These are phyloP conservation scores for Beta lomatogona DNA, from an alignment of 179 eudicot species.

Conservation along the genomic window DNA sequence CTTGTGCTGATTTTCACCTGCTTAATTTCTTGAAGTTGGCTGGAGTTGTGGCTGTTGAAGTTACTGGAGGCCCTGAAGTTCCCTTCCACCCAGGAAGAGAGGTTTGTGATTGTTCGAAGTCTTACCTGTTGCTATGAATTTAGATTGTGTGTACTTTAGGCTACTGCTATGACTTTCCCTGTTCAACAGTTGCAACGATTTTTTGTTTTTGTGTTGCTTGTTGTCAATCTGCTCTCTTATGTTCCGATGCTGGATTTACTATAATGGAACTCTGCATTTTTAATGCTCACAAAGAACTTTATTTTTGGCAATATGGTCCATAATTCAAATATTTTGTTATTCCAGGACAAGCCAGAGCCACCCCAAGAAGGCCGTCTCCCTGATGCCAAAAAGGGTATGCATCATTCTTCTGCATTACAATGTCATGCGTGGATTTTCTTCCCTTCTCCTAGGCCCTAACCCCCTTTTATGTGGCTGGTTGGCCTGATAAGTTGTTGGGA, in stretches of 20 bases:
- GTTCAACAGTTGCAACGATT: not conserved
- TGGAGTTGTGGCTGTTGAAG: slow-evolving; percentile 87
- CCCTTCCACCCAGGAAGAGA: slow-evolving; percentile 90
- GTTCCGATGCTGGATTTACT: not conserved
- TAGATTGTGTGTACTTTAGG: not conserved
- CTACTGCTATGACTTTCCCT: not conserved
- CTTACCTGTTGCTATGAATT: not conserved
- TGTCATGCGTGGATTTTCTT: not conserved
- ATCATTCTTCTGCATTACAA: not conserved
- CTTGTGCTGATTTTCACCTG: not conserved
- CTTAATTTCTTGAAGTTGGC: slow-evolving; percentile 45
- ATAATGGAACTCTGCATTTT: not conserved
- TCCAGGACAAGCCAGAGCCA: slow-evolving; percentile 72
- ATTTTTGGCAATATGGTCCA: not conserved
- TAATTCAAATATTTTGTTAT: not conserved
- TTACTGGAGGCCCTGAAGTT: slow-evolving; percentile 89
- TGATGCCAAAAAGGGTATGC: slow-evolving; percentile 70
- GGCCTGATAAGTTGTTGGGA: not conserved
- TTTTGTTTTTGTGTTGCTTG: not conserved
- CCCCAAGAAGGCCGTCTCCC: slow-evolving; percentile 89
- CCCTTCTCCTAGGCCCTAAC: not conserved
- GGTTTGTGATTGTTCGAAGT: slow-evolving; percentile 42
- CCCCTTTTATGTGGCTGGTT: not conserved
- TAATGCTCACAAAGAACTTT: not conserved
- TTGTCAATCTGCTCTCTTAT: no score